These are phyloP conservation scores for Rhizophagus clarus DNA, from an alignment of 192 early-diverging fungal species.

Conservation along the genomic window DNA sequence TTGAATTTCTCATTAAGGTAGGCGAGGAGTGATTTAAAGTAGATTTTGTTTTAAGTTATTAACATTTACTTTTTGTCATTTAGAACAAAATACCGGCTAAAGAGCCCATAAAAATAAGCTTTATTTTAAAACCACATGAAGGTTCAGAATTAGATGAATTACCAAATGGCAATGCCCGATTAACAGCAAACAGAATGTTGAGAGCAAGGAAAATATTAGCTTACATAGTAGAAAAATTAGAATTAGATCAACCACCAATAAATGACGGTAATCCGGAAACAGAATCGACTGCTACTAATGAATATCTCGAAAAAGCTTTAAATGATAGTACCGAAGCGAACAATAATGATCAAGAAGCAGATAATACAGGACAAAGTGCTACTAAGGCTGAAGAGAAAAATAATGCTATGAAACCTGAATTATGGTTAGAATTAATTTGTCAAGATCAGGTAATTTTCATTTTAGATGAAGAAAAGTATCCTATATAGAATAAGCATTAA, in stretches of 20 bases:
- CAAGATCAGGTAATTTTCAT: slow-evolving; percentile 48
- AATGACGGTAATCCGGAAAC: not conserved
- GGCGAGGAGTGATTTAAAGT: slow-evolving; percentile 15
- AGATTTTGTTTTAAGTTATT: not conserved
- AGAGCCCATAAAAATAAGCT: slow-evolving; percentile 82
- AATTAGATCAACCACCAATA: slow-evolving; percentile 40
- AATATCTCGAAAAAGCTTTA: not conserved
- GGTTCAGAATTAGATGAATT: slow-evolving; percentile 55
- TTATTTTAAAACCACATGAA: slow-evolving; percentile 72
- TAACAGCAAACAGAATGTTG: slow-evolving; percentile 88
- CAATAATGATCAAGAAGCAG: not conserved
- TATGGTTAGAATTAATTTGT: slow-evolving; percentile 60
- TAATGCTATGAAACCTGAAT: slow-evolving; percentile 47
- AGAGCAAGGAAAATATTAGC: slow-evolving; percentile 81
- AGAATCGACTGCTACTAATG: not conserved
- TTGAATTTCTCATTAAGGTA: slow-evolving; percentile 74
- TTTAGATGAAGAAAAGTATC: not conserved
- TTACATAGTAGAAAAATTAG: slow-evolving; percentile 84
- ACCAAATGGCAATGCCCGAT: slow-evolving; percentile 63
- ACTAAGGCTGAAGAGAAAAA: slow-evolving; percentile 25
- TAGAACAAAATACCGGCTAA: slow-evolving; percentile 69
- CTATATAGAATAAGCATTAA: not conserved
- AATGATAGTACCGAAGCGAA: not conserved
- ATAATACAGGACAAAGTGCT: slow-evolving; percentile 29
- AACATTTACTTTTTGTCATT: not conserved